These are phyloP conservation scores for Edaphochlamys debaryana DNA, from an alignment of 139 green algal species.

Conservation along the genomic window DNA sequence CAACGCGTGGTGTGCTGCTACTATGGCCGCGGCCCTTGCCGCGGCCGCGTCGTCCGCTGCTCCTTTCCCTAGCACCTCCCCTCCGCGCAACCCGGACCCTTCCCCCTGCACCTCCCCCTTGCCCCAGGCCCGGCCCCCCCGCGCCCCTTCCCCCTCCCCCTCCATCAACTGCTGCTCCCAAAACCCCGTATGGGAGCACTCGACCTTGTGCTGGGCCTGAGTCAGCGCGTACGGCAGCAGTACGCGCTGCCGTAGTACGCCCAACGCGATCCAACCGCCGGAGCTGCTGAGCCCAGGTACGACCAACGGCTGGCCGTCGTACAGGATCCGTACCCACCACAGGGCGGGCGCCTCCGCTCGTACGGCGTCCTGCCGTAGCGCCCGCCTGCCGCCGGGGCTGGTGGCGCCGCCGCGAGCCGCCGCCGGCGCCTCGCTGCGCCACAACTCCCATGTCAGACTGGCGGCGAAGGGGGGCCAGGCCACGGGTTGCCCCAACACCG, in stretches of 20 bases:
- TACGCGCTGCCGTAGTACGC: neutral
- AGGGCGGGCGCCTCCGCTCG: neutral
- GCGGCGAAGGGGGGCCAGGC: slow-evolving; percentile 67
- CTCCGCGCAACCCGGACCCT: no score
- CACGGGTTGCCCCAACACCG: slow-evolving; percentile 32
- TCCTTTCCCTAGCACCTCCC: no score
- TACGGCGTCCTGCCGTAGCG: neutral
- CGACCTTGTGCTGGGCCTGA: neutral
- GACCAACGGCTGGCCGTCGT: slow-evolving; percentile 28
- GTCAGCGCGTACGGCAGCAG: slow-evolving; percentile 18
- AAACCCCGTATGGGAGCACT: no score
- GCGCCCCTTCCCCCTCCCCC: no score
- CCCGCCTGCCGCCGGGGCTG: neutral
- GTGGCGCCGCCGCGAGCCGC: neutral
- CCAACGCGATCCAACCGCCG: slow-evolving; percentile 18
- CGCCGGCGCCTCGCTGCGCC: no score
- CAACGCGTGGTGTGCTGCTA: no score
- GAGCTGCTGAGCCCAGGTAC: neutral
- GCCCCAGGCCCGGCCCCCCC: no score
- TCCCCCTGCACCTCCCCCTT: no score
- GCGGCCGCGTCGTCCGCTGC: no score
- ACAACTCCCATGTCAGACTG: slow-evolving; percentile 72
- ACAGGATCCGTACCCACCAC: slow-evolving; percentile 34
- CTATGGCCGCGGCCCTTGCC: no score
- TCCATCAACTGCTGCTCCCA: no score